phyloP scores from a whole-genome alignment of 179 eudicot species.

The Beta lomatogona region DNA sequence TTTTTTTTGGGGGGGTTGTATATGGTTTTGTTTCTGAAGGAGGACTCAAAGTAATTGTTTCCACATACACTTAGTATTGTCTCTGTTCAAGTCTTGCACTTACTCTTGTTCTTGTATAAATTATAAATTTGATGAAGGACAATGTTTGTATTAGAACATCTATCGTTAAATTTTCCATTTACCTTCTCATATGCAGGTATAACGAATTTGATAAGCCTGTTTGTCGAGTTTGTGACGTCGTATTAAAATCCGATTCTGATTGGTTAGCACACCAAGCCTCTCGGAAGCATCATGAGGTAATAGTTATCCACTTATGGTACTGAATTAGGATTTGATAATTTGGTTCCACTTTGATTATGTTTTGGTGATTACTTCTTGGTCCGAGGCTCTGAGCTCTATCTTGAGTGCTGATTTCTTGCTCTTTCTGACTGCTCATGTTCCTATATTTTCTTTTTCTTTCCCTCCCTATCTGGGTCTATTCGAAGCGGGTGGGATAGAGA shows the following conservation, averaged over 20 bases:
- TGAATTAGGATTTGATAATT: not conserved
- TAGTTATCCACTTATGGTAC: slow-evolving; percentile 3
- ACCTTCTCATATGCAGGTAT: slow-evolving; percentile 53
- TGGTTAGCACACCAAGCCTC: slow-evolving; percentile 91
- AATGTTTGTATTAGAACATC: not conserved
- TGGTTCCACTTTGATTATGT: not conserved
- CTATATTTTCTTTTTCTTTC: not conserved
- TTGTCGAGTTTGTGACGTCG: slow-evolving; percentile 79
- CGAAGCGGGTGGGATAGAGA: not conserved
- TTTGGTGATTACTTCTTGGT: not conserved
- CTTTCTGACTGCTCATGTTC: not conserved
- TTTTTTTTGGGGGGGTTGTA: not conserved
- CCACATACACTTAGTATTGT: not conserved
- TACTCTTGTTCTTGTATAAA: not conserved
- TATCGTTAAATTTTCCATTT: not conserved
- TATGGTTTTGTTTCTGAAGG: not conserved
- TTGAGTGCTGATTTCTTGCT: not conserved
- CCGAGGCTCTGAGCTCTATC: not conserved
- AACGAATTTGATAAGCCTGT: slow-evolving; percentile 84
- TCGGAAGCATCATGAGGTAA: slow-evolving; percentile 91
- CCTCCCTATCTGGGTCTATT: not conserved
- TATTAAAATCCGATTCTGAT: slow-evolving; percentile 71
- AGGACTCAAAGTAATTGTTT: not conserved
- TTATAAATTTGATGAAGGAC: not conserved
- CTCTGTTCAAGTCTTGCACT: not conserved